These are phyloP conservation scores for Arabidopsis lyrata DNA, from an alignment of 441 rosid genomes.

Conservation along the genomic window DNA sequence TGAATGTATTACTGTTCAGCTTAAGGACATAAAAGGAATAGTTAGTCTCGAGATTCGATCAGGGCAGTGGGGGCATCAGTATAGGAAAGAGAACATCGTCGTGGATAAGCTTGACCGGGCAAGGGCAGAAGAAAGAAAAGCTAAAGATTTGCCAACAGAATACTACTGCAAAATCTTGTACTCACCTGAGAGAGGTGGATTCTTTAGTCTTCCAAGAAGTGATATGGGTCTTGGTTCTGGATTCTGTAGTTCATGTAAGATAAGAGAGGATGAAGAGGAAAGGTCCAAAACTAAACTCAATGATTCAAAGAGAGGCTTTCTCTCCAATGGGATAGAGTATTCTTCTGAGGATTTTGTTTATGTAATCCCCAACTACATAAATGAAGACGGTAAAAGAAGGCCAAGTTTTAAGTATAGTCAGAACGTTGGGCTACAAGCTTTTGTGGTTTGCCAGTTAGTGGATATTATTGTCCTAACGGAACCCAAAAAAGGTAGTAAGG, in stretches of 20 bases:
- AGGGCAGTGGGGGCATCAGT: conserved; percentile 75
- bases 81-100: conserved; percentile 51
- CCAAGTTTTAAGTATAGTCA: conserved; percentile 62
- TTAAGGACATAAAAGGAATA: conserved; percentile 58
- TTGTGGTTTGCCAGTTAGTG: conserved; percentile 71
- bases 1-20: conserved; percentile 58
- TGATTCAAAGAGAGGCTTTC: conserved; percentile 51
- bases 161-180: conserved; percentile 79
- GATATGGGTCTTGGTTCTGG: no score
- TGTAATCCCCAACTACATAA: conserved; percentile 54
- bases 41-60: conserved; percentile 53
- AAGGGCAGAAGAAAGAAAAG: conserved; percentile 76
- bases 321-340: conserved; percentile 55
- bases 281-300: conserved; percentile 51
- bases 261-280: conserved; percentile 37
- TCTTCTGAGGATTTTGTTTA: conserved; percentile 65
- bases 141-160: conserved; percentile 63
- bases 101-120: conserved; percentile 63
- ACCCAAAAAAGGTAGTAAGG: conserved; percentile 19
- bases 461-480: conserved; percentile 50
- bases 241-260: no score
- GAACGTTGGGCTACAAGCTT: conserved; percentile 76
- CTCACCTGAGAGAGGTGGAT: conserved; percentile 45
- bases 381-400: conserved; percentile 25
- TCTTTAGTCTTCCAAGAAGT: no score